Evolutionary conservation across 352 stramenopile genomes (phyloP), one percentile per base, ranked within the genome.

Genomic region (Globisporangium cederbergense): DNA sequence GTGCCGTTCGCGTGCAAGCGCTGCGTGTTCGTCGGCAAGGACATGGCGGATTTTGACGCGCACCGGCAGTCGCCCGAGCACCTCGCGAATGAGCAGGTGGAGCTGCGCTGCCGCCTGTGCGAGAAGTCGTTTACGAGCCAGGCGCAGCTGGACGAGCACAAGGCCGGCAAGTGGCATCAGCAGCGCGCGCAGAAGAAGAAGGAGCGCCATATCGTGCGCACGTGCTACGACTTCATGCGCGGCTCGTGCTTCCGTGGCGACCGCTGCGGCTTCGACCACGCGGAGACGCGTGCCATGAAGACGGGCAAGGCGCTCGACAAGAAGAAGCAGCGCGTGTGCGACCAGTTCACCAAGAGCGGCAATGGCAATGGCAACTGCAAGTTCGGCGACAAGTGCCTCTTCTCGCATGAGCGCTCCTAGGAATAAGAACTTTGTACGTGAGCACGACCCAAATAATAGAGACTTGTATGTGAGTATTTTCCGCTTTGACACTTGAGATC

Each of bases 191-290:
- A 88, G 45, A 71, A 90, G 60, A 85, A 86, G 64, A 89, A 87
- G 60, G 74, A 74, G 42, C 77, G 83, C 16, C 83, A 91, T 55
- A 75, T 82, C 8, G 76, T 90, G 14, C 82, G 86, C 46, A 71
- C 91, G 47, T 95, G 86, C 76, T 95, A 93, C 67, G 84, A 95
- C 57, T 93, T 93, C 60, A 76, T 90, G 67, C 84, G 84, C 36
- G 84, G 86, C n/a, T 62, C 75, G 45, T 95, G 86, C 70, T 72
- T 67, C 7, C 82, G 72, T 45, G 84, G 86, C 16, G 86, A 93
- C 60, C 66, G 71, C 28, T 95, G 86, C 59, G 75, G 60, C 40
- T 95, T 91, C 54, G 75, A 88, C 56, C 86, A 95, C 68, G 81
- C 78, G 0, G 67, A 87, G 67, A 92, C 77, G 5, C 86, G 88